phyloP scores from a whole-genome alignment of 768 basidiomycete genomes.

The Boletus subcaerulescens region DNA sequence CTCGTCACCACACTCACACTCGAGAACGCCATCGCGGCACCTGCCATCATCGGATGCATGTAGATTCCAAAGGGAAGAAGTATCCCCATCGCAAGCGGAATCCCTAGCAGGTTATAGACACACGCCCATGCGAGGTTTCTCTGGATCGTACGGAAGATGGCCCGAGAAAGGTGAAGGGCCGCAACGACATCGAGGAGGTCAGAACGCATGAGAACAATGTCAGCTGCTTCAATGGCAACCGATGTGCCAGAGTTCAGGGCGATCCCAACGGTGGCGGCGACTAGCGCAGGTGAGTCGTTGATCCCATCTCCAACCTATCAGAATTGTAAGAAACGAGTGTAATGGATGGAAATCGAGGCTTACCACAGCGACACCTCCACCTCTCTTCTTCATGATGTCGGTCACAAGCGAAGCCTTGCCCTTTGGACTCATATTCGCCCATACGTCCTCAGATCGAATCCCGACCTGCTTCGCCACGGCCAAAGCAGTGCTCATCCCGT shows the following conservation, averaged over 20 bases:
- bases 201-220: conserved; percentile 96
- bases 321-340: background rate
- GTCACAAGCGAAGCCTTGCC: conserved; percentile 87
- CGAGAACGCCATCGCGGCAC: conserved; percentile 98
- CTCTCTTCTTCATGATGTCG: conserved; percentile 72
- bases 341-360: conserved; percentile 18
- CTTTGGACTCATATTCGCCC: conserved; percentile 91
- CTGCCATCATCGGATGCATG: conserved; percentile 97
- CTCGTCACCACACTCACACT: conserved; percentile 94
- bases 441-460: conserved; percentile 77
- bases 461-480: conserved; percentile 92
- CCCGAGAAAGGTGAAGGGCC: conserved; percentile 83
- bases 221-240: conserved; percentile 97
- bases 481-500: conserved; percentile 78
- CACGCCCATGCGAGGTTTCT: conserved; percentile 97
- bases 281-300: conserved; percentile 97
- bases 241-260: conserved; percentile 95
- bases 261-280: conserved; percentile 93
- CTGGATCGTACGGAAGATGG: conserved; percentile 86
- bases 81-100: conserved; percentile 97
- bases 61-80: conserved; percentile 90
- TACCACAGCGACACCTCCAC: conserved; percentile 91
- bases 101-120: conserved; percentile 88
- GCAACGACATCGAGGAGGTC: conserved; percentile 98
- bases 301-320: conserved; percentile 94